phyloP scores from a whole-genome alignment of 2,329 filamentous ascomycete species.

The Dendryphion nanum region DNA sequence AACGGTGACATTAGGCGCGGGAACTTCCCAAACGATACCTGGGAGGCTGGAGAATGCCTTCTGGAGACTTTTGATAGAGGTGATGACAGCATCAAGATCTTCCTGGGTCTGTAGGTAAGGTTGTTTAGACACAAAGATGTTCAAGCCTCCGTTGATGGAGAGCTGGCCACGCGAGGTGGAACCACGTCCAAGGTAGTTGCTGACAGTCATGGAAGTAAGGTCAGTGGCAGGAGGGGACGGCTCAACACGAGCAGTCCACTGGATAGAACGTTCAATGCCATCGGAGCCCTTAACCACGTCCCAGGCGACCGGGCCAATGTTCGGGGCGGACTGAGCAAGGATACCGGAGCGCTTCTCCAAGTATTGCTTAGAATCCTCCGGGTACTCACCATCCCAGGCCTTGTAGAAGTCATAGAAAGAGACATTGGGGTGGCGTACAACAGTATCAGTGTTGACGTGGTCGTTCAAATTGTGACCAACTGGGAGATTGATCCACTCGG shows the following conservation, averaged over 20 bases:
- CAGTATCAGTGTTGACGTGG: conserved; percentile 58
- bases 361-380: conserved; percentile 41
- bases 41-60: conserved; percentile 54
- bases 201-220: conserved; percentile 42
- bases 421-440: conserved; percentile 52
- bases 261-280: conserved; percentile 61
- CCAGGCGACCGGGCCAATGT: conserved; percentile 63
- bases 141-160: conserved; percentile 58
- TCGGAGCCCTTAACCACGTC: conserved; percentile 58
- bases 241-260: conserved; percentile 66
- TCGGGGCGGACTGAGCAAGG: conserved; percentile 63
- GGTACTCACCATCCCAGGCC: conserved; percentile 52
- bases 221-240: conserved; percentile 48
- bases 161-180: conserved; percentile 61
- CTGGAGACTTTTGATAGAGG: conserved; percentile 61
- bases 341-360: conserved; percentile 56
- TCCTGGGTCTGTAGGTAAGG: conserved; percentile 59
- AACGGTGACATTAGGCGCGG: conserved; percentile 49
- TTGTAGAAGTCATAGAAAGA: conserved; percentile 65
- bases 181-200: conserved; percentile 63
- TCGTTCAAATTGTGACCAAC: conserved; percentile 53
- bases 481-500: conserved; percentile 52
- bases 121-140: conserved; percentile 57
- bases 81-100: conserved; percentile 64
- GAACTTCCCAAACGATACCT: conserved; percentile 57